Evolutionary conservation across 371 early-diverging fungal species (phyloP), one percentile per base, ranked within the genome.

Genomic region (Phascolomyces articulosus): DNA sequence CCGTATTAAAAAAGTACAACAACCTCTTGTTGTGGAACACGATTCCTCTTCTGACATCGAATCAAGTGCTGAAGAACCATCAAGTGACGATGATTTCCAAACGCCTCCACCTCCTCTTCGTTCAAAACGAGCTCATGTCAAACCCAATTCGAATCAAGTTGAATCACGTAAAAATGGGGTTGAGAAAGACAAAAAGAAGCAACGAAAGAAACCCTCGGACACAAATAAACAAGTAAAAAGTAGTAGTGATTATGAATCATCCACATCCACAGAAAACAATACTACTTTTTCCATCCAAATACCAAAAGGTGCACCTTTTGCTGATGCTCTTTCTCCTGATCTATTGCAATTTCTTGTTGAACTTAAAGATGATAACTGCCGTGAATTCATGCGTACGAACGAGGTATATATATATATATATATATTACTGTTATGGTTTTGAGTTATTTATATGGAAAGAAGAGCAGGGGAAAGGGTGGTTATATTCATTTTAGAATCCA

Each of bases 281-380:
- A 20, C 21, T 23, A n/a, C 21, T 23, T 6, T 51, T 9, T 7
- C 20, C 8, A 78, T 82, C 53, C 86, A 83, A 7, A 76, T 65
- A 0, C 85, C 85, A 4, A 70, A 73, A 58, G 81, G 78, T 0
- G 65, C 77, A 1, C 85, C 85, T 0, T 74, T 79, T 63, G 64
- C 85, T 9, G 87, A 87, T 63, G 82, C 87, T 10, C 60, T 87
- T 28, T 76, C 79, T 21, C 84, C 85, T 0, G 74, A 77, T 24
- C 73, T 74, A 20, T 69, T 87, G 1, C 70, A 78, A 55, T 85
- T 87, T 51, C 56, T 87, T 34, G 73, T 79, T 0, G 78, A 80
- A 31, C 66, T 87, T 8, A 77, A 66, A 10, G 72, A 69, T 31
- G 84, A 87, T 55, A 87, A 87, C 51, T 73, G 83, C 41, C 74